A percentile compares a stretch with the other conserved stretches of the same genome.
Evolutionary conservation across 805 yeast species (phyloP).

Genomic region (Cephaloascus albidus): DNA sequence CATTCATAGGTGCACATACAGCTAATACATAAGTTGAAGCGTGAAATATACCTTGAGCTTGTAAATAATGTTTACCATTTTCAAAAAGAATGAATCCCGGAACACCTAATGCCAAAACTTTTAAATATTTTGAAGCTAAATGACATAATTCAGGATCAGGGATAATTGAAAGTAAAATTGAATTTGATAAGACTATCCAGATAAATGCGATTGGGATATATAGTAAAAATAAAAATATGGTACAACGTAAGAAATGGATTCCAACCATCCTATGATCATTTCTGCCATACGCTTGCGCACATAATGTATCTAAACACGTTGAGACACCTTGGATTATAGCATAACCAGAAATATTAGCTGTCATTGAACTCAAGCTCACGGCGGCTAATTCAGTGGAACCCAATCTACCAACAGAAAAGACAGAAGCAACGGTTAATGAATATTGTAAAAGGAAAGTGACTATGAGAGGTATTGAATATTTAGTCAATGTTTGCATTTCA

Average conservation of each 20-base stretch:
- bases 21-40: conserved; percentile 67
- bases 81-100: conserved; percentile 72
- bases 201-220: conserved; percentile 45
- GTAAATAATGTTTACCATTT: conserved; percentile 64
- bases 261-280: conserved; percentile 59
- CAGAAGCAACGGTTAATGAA: conserved; percentile 67
- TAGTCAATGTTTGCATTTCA: conserved; percentile 28
- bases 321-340: conserved; percentile 71
- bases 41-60: conserved; percentile 72
- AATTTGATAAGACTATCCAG: conserved; percentile 54
- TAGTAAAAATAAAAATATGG: conserved; percentile 39
- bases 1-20: conserved; percentile 69
- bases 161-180: conserved; percentile 33
- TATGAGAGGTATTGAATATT: conserved; percentile 47
- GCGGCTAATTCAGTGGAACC: conserved; percentile 70
- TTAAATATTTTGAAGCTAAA: conserved; percentile 51
- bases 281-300: conserved; percentile 74
- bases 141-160: conserved; percentile 34
- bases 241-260: conserved; percentile 58
- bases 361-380: conserved; percentile 66
- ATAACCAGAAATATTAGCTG: conserved; percentile 68
- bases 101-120: conserved; percentile 49
- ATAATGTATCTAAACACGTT: conserved; percentile 69
- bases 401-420: conserved; percentile 67
- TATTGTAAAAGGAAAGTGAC: conserved; percentile 63